Evolutionary conservation across 495 filamentous ascomycete genomes (phyloP), one percentile per base, ranked within the genome.

Genomic region (Penicillium salamii): DNA sequence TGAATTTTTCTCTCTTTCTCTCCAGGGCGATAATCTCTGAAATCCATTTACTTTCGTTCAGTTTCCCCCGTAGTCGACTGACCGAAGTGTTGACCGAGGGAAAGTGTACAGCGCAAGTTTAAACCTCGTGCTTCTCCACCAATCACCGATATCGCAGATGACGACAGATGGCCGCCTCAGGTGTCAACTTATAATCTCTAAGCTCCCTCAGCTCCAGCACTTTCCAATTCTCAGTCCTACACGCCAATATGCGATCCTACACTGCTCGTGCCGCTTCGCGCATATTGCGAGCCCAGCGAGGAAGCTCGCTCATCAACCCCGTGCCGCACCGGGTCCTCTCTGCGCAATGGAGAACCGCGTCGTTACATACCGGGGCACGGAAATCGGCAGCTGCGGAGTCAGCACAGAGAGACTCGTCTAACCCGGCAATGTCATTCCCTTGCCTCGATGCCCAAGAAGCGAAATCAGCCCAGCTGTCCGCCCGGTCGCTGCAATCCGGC

Each of bases 371-470:
- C 2, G 52, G 48, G 2, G 43, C 63, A 11, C 63, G 64, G 26
- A 69, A 60, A 37, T 60, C 68, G 8, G 66, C 66, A 9, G 58
- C 53, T 8, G 66, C 65, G 19, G 51, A 52, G 33, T 50, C 40
- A 41, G 45, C 17, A 9, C 33, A 50, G 11, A 66, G 60, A 13
- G 73, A 75, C 45, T 79, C 82, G 1, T 89, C 90, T 14, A 98
- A 97, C 59, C 91, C 93, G 2, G 88, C 91, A 38, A 86, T 98
- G 72, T 83, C 87, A 14, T 99, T 99, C 59, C 93, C 93, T 4
- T 99, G 93, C 62, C 85, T 99, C 9, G 93, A 99, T 63, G 89
- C 86, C 9, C 82, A 91, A 48, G 93, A 99, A 61, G 82, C 83
- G 2, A 84, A 86, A 58, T 88, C 90, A 13, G 89, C 89, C 7